Conservation (phyloP, 768 basidiomycete genomes). For the Neoboletus magnificus region DNA sequence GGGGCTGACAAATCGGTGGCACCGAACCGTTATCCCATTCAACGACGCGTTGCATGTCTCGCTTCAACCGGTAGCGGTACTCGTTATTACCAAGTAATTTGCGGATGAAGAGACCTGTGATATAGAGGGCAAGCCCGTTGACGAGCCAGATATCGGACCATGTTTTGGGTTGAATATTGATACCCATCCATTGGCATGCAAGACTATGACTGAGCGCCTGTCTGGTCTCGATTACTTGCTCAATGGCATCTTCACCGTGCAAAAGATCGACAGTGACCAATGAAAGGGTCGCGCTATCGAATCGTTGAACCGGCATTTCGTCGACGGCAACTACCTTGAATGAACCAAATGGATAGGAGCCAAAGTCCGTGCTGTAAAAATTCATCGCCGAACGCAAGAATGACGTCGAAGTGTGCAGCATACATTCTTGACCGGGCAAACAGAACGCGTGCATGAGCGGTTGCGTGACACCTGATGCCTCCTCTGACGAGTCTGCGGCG, state of each 20-base stretch:
- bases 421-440: slow-evolving; percentile 79
- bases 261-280: slow-evolving; percentile 78
- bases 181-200: slow-evolving; percentile 94
- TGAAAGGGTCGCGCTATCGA: slow-evolving; percentile 82
- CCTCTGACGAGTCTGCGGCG: slow-evolving; percentile 60
- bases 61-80: slow-evolving; percentile 91
- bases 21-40: slow-evolving; percentile 84
- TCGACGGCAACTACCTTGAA: slow-evolving; percentile 95
- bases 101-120: slow-evolving; percentile 82
- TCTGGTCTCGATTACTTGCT: slow-evolving; percentile 88
- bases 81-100: slow-evolving; percentile 95
- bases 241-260: slow-evolving; percentile 84
- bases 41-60: slow-evolving; percentile 91
- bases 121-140: slow-evolving; percentile 88
- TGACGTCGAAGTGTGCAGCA: slow-evolving; percentile 64
- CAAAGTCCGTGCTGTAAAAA: slow-evolving; percentile 88
- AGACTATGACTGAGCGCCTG: slow-evolving; percentile 84
- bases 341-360: slow-evolving; percentile 94
- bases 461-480: slow-evolving; percentile 59
- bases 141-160: slow-evolving; percentile 98
- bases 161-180: slow-evolving; percentile 91
- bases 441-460: slow-evolving; percentile 89
- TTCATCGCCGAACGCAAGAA: slow-evolving; percentile 88
- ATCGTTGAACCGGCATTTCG: slow-evolving; percentile 75
- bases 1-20: slow-evolving; percentile 93